Base-by-base conservation (phyloP, 257 asterid genomes). In the Fraxinus quadrangulata region DNA sequence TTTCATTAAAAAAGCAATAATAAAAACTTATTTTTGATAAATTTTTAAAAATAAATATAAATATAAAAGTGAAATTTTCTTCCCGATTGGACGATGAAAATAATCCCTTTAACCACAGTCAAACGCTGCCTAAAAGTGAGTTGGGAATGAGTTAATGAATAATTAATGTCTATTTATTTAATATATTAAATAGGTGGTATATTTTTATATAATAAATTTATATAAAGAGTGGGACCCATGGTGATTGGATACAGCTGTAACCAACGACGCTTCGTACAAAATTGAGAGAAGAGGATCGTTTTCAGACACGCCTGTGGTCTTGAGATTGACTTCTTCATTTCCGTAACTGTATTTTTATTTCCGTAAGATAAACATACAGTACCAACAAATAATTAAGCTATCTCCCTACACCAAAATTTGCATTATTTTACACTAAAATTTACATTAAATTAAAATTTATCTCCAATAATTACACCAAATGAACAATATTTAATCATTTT, bases 241-340 rank as follows among this genome's bases (percentile, higher is more conserved):
- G 82, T 68, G 81, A 79, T 77, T 85, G 92, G 88, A 89, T 79
- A 89, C 94, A 89, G 94, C 96, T 91, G 96, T 88, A 85, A 80
- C 81, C 91, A 89, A 81, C 85, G 76, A 70, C 42, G 51, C 28
- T 69, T 77, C 67, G 72, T 71, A 75, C 49, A 34, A 65, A 77
- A 79, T 73, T 71, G 30, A 6, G 28, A 59, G 11, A 78, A 71
- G 77, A 75, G 81, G 79, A 82, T 83, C 80, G 81, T 84, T 79
- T 73, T 21, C 34, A 69, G 79, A 69, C 84, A 79, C 79, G 84
- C 76, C 79, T 67, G 39, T 67, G 75, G 59, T 70, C 73, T 19
- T 83, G 83, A 78, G 83, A 72, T 67, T 74, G 83, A 84, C 90
- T 77, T 84, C 28, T n/a, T n/a, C 82, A 74, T 79, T 67, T 31